Conservation (phyloP, 495 filamentous ascomycete genomes). For the Alectoria sarmentosa region DNA sequence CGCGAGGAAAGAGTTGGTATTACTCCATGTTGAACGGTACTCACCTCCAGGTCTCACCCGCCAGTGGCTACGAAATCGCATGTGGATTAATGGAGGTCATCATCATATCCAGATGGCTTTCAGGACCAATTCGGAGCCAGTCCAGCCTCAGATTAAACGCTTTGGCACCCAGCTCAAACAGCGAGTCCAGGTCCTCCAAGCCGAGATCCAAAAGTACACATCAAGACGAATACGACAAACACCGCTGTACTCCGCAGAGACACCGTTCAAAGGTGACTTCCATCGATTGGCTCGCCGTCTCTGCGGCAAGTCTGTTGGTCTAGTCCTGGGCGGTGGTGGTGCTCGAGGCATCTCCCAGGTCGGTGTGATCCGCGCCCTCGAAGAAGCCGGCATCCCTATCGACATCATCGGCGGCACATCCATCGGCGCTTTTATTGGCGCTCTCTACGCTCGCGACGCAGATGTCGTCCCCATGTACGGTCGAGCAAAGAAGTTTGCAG, state of each 20-base stretch:
- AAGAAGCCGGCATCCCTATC: slow-evolving; percentile 94
- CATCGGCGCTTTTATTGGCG: slow-evolving; percentile 96
- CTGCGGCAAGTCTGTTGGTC: slow-evolving; percentile 88
- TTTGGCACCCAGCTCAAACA: slow-evolving; percentile 86
- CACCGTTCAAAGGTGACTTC: slow-evolving; percentile 93
- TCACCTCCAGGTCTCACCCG: slow-evolving; percentile 76
- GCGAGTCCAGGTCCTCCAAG: slow-evolving; percentile 87
- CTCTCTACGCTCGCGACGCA: slow-evolving; percentile 89
- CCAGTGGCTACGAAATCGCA: slow-evolving; percentile 83
- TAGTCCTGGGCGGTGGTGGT: slow-evolving; percentile 90
- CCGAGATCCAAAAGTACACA: slow-evolving; percentile 96
- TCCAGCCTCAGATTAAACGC: slow-evolving; percentile 67
- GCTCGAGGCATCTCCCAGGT: slow-evolving; percentile 87
- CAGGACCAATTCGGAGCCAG: slow-evolving; percentile 65
- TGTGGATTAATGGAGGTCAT: slow-evolving; percentile 98
- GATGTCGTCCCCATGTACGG: slow-evolving; percentile 97
- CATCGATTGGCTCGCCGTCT: slow-evolving; percentile 85
- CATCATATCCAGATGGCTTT: slow-evolving; percentile 97
- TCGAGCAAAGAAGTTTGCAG: slow-evolving; percentile 91
- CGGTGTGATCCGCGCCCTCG: slow-evolving; percentile 88
- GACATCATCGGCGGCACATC: slow-evolving; percentile 96
- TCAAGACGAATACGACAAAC: slow-evolving; percentile 77
- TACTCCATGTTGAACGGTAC: slow-evolving; percentile 90
- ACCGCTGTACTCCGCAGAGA: slow-evolving; percentile 83
- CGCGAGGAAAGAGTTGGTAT: slow-evolving; percentile 84